Evolutionary conservation across 805 yeast species (phyloP).

Genomic region (Candida cerambycidarum): DNA sequence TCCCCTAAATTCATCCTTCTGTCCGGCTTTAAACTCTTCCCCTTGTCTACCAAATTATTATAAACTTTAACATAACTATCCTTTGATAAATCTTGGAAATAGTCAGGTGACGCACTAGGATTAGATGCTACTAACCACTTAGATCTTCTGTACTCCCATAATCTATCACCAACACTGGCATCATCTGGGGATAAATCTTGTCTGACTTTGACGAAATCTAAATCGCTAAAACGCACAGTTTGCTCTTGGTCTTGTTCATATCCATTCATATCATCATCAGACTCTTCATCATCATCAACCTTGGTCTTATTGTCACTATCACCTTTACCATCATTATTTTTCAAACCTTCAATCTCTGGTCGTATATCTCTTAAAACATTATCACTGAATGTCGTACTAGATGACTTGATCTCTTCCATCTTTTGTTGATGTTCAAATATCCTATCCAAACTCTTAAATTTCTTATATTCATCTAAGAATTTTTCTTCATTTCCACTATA

Average conservation of each 20-base stretch:
- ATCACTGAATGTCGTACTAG: conserved; percentile 14
- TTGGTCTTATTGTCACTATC: conserved; percentile 16
- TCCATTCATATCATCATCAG: conserved; percentile 6
- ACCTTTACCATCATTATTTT: background rate
- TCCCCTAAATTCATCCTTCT: conserved; percentile 72
- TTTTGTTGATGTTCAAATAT: conserved; percentile 25
- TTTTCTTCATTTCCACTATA: conserved; percentile 28
- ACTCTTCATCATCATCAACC: conserved; percentile 4
- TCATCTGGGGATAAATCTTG: conserved; percentile 28
- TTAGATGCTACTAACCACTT: conserved; percentile 52
- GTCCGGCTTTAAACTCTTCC: conserved; percentile 57
- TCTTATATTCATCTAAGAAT: conserved; percentile 33
- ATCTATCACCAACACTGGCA: conserved; percentile 44
- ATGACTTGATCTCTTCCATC: conserved; percentile 15
- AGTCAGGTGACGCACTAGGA: background rate
- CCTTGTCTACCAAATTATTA: conserved; percentile 65
- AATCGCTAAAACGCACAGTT: conserved; percentile 19
- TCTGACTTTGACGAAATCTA: conserved; percentile 28
- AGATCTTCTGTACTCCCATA: conserved; percentile 70
- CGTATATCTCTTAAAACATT: background rate
- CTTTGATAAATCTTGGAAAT: conserved; percentile 39
- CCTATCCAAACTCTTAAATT: conserved; percentile 31
- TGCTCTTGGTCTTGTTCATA: conserved; percentile 6
- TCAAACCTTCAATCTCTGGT: background rate
- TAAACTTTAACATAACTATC: conserved; percentile 64